Evolutionary conservation across 371 early-diverging fungal species (phyloP).

Genomic region (Fennellomyces sp.): DNA sequence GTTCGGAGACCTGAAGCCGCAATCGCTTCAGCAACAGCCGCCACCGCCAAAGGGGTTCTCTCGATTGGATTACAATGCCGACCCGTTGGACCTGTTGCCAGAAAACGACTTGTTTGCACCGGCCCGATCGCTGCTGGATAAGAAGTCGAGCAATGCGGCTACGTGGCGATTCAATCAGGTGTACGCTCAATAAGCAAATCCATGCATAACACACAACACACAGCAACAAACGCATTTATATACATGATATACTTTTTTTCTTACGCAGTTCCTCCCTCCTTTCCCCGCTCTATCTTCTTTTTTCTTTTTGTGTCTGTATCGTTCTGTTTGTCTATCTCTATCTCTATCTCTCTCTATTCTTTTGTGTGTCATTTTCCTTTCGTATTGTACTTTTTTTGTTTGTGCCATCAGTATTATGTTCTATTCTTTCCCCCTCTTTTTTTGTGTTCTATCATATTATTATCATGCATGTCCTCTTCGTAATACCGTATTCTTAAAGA

Average conservation of each 20-base stretch:
- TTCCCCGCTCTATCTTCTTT: background rate
- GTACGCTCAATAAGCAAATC: conserved; percentile 5
- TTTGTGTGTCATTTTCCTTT: background rate
- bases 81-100: background rate
- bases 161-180: conserved; percentile 6
- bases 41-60: background rate
- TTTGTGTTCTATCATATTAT: conserved; percentile 5
- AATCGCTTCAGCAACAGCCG: background rate
- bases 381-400: conserved; percentile 15
- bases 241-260: background rate
- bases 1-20: conserved; percentile 1
- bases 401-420: conserved; percentile 13
- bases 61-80: background rate
- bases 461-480: conserved; percentile 2
- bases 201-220: background rate
- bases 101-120: background rate
- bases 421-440: background rate
- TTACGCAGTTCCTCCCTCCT: background rate
- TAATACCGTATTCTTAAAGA: background rate
- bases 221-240: background rate
- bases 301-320: background rate
- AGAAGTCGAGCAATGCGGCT: background rate
- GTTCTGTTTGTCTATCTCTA: background rate
- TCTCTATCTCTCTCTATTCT: conserved; percentile 2
- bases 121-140: background rate